These are phyloP conservation scores for Neoboletus subvelutipes DNA, from an alignment of 768 basidiomycete genomes.

Conservation along the genomic window DNA sequence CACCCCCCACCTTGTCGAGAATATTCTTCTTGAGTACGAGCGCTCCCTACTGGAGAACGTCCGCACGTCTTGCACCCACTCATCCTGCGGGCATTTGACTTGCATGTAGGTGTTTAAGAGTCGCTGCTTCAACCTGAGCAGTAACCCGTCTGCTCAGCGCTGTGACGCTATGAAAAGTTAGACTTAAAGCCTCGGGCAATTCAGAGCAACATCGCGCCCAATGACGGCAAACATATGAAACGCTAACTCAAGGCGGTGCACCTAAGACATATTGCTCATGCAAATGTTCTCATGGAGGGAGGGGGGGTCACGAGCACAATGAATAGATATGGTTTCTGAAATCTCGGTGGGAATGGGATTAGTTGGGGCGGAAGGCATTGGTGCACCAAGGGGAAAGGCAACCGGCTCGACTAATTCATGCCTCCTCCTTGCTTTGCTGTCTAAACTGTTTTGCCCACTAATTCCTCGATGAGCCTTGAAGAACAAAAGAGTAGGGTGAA, in stretches of 20 bases:
- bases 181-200: conserved; percentile 39
- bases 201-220: conserved; percentile 42
- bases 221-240: conserved; percentile 19
- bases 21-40: too few relatives aligned
- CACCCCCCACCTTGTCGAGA: too few relatives aligned
- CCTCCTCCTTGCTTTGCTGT: conserved; percentile 25
- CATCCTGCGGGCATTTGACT: too few relatives aligned
- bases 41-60: too few relatives aligned
- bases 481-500: neutral
- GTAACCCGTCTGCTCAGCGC: too few relatives aligned
- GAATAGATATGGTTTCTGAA: conserved; percentile 7
- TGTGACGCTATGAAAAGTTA: conserved; percentile 27
- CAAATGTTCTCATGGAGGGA: neutral
- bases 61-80: too few relatives aligned
- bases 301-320: neutral
- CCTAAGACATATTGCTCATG: neutral
- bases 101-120: too few relatives aligned
- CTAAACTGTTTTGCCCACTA: conserved; percentile 56
- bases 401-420: conserved; percentile 3
- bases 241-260: neutral
- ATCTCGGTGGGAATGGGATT: neutral
- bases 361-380: neutral
- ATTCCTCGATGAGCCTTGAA: conserved; percentile 1
- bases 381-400: neutral
- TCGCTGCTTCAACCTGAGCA: too few relatives aligned